Evolutionary conservation across 805 yeast species (phyloP).

Genomic region (Barnettozyma populi): DNA sequence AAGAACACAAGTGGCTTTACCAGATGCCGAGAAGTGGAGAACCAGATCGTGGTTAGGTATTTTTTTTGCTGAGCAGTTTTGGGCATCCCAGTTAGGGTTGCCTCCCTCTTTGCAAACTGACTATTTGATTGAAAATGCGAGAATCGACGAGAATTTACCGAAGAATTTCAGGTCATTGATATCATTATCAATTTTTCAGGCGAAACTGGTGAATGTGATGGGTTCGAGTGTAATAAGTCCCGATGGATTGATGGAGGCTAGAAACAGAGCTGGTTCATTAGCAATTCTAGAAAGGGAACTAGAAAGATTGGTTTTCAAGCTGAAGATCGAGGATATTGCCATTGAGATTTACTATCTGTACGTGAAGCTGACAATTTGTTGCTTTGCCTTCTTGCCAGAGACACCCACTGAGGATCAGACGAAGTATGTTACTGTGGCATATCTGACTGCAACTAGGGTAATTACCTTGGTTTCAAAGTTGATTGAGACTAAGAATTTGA

Average conservation of each 20-base stretch:
- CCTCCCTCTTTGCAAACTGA: slow-evolving; percentile 87
- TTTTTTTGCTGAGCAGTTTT: slow-evolving; percentile 82
- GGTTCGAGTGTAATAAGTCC: slow-evolving; percentile 81
- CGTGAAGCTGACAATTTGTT: slow-evolving; percentile 74
- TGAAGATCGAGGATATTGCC: slow-evolving; percentile 60
- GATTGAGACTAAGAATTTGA: slow-evolving; percentile 61
- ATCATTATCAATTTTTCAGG: slow-evolving; percentile 73
- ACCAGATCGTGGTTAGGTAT: slow-evolving; percentile 89
- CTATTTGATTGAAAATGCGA: slow-evolving; percentile 72
- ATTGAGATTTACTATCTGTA: slow-evolving; percentile 77
- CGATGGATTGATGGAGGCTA: slow-evolving; percentile 83
- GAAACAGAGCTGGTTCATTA: slow-evolving; percentile 73
- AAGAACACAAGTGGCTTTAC: slow-evolving; percentile 80
- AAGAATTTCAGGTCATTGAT: slow-evolving; percentile 66
- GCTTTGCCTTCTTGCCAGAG: slow-evolving; percentile 88
- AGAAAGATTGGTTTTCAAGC: slow-evolving; percentile 59
- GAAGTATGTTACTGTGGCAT: slow-evolving; percentile 76
- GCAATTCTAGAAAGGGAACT: slow-evolving; percentile 75
- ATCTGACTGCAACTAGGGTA: slow-evolving; percentile 72
- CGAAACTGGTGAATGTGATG: slow-evolving; percentile 78
- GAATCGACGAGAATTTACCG: slow-evolving; percentile 59
- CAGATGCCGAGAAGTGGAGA: slow-evolving; percentile 91
- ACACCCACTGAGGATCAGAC: slow-evolving; percentile 85
- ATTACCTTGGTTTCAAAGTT: slow-evolving; percentile 72
- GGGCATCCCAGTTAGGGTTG: slow-evolving; percentile 82